Conservation (phyloP, 345 rosid species). For the Pistacia vera region DNA sequence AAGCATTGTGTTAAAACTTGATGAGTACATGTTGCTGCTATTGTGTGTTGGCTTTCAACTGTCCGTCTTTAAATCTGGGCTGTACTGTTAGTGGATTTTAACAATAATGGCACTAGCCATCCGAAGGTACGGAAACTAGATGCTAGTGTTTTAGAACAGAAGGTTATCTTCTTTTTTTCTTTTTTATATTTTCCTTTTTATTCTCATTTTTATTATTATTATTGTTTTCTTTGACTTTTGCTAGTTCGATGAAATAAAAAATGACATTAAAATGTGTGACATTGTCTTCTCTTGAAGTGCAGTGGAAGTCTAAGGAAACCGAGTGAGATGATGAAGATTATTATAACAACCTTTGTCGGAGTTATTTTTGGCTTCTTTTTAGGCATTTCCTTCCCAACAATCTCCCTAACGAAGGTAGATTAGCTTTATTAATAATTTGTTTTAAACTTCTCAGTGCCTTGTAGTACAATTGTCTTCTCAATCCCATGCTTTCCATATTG, state of each 20-base stretch:
- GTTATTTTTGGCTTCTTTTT: constrained; percentile 78
- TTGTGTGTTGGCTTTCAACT: constrained; percentile 25
- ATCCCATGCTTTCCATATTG: constrained; percentile 14
- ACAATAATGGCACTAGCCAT: constrained; percentile 33
- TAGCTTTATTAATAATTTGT: neutral
- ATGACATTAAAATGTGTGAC: constrained; percentile 1
- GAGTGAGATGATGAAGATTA: constrained; percentile 70
- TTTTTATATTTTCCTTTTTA: neutral
- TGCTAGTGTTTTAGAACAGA: constrained; percentile 1
- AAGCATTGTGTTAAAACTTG: constrained; percentile 24
- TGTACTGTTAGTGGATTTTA: constrained; percentile 24
- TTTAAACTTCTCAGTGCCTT: neutral
- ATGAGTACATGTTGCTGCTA: constrained; percentile 25
- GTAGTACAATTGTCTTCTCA: constrained; percentile 3
- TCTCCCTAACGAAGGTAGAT: constrained; percentile 73
- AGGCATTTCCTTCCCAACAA: constrained; percentile 77
- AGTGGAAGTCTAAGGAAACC: constrained; percentile 64
- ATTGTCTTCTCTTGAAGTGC: constrained; percentile 24
- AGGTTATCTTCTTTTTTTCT: neutral
- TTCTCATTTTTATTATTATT: neutral
- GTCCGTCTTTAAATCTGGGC: constrained; percentile 16
- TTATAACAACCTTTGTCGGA: constrained; percentile 65
- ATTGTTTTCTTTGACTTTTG: neutral
- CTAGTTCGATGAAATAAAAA: neutral
- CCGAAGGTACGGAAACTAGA: constrained; percentile 39